Conservation (phyloP, 2,329 filamentous ascomycete genomes). For the Ascochyta lentis region DNA sequence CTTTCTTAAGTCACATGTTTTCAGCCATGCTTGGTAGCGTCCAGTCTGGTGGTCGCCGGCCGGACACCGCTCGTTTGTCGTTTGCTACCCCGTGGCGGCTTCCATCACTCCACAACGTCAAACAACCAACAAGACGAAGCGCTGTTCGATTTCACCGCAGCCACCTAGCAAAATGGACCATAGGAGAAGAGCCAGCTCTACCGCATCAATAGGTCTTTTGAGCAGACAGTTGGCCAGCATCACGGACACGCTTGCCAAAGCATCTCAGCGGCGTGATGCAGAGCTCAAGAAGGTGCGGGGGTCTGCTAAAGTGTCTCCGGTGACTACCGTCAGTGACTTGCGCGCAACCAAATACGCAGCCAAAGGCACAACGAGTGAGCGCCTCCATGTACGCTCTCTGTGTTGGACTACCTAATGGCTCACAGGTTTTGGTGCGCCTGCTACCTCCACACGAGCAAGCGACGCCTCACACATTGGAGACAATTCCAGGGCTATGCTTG, state of each 20-base stretch:
- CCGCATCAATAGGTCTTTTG: constrained; percentile 13
- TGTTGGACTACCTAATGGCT: neutral
- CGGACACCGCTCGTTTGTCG: neutral
- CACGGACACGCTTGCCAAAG: constrained; percentile 21
- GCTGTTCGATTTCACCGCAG: neutral
- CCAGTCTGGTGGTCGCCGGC: neutral
- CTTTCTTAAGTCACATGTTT: neutral
- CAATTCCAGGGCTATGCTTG: constrained; percentile 4
- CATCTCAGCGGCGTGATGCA: constrained; percentile 22
- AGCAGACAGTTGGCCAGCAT: constrained; percentile 28
- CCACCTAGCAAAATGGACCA: constrained; percentile 1
- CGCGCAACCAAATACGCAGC: neutral
- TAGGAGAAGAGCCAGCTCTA: neutral
- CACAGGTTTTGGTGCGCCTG: neutral
- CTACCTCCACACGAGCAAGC: neutral
- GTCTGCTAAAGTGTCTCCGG: neutral
- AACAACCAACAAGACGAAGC: neutral
- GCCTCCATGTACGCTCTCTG: neutral
- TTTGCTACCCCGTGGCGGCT: neutral
- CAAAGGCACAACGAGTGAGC: neutral
- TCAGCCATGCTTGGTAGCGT: neutral
- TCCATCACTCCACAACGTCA: neutral
- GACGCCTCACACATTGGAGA: neutral
- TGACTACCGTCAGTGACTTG: neutral
- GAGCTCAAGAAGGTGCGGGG: neutral